Percentiles rank a stretch among this genome's conserved stretches.
These are phyloP conservation scores for Mucor lusitanicus DNA, from an alignment of 371 early-diverging fungal species.

Conservation along the genomic window DNA sequence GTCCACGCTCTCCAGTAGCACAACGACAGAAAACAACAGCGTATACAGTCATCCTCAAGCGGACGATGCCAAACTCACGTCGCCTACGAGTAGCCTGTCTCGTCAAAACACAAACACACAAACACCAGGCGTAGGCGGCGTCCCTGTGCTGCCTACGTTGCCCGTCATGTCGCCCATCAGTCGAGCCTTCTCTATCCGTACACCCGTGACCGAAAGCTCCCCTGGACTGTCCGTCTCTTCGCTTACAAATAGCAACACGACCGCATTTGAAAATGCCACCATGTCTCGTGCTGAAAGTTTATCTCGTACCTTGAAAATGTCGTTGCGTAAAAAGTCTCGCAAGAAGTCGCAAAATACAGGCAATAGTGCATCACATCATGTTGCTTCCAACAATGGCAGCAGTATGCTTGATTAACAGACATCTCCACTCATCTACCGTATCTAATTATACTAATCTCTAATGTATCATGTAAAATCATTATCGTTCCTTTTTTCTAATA, in stretches of 20 bases:
- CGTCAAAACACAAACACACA: constrained; percentile 22
- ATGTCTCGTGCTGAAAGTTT: constrained; percentile 48
- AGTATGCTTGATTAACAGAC: too few species aligned
- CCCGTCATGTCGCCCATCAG: constrained; percentile 32
- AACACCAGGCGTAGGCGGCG: neutral
- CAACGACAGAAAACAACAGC: neutral
- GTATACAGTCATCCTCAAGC: constrained; percentile 4
- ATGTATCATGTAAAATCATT: too few species aligned
- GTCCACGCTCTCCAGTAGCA: constrained; percentile 9
- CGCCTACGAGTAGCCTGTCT: constrained; percentile 10
- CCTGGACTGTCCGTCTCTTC: neutral
- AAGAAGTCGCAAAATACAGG: constrained; percentile 24
- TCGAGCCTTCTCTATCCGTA: constrained; percentile 39
- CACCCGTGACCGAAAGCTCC: constrained; percentile 18
- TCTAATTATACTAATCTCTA: too few species aligned
- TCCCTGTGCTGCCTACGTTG: constrained; percentile 9
- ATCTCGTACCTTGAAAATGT: constrained; percentile 49
- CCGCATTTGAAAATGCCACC: constrained; percentile 28
- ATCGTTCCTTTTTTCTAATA: too few species aligned
- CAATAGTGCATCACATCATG: neutral
- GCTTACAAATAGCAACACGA: constrained; percentile 2
- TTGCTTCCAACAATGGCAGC: too few species aligned
- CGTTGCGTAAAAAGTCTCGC: constrained; percentile 45
- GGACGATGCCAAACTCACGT: neutral
- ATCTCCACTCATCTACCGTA: too few species aligned